A percentile compares a stretch with the other conserved stretches of the same genome.
Evolutionary conservation across 352 stramenopile genomes (phyloP).

Genomic region (Thalassiosira mediterranea): DNA sequence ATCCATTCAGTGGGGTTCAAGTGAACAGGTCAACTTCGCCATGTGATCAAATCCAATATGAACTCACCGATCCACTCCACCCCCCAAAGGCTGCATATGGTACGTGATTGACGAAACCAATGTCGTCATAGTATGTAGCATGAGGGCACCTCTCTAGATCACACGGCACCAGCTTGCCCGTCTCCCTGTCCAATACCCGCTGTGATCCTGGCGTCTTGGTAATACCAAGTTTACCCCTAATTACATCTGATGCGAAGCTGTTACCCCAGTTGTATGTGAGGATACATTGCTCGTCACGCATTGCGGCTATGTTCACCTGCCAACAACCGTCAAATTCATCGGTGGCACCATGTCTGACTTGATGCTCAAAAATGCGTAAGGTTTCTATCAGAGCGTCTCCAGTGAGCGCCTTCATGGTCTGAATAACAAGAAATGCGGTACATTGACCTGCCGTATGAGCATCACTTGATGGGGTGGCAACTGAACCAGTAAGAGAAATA

Average conservation of each 20-base stretch:
- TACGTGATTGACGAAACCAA: conserved; percentile 47
- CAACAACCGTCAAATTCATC: conserved; percentile 16
- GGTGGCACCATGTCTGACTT: conserved; percentile 22
- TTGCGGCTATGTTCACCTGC: conserved; percentile 14
- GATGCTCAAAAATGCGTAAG: conserved; percentile 33
- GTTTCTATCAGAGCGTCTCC: conserved; percentile 52
- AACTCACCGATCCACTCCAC: conserved; percentile 37
- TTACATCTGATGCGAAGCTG: conserved; percentile 4
- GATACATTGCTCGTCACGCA: conserved; percentile 47
- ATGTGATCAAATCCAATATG: background rate
- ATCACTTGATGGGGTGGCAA: too few species aligned
- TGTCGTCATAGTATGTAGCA: conserved; percentile 46
- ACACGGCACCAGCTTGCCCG: conserved; percentile 40
- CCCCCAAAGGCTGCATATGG: conserved; percentile 56
- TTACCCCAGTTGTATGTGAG: conserved; percentile 56
- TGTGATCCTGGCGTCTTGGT: conserved; percentile 39
- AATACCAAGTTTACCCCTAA: conserved; percentile 38
- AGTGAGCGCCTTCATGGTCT: conserved; percentile 27
- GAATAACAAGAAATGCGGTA: too few species aligned
- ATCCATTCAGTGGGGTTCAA: background rate
- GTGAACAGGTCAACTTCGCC: background rate
- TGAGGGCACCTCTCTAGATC: conserved; percentile 36
- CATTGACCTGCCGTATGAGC: too few species aligned
- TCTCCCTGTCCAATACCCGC: conserved; percentile 37
- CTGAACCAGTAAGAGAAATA: too few species aligned